phyloP scores from a whole-genome alignment of 2,329 filamentous ascomycete genomes.

The Fusarium vanettenii region DNA sequence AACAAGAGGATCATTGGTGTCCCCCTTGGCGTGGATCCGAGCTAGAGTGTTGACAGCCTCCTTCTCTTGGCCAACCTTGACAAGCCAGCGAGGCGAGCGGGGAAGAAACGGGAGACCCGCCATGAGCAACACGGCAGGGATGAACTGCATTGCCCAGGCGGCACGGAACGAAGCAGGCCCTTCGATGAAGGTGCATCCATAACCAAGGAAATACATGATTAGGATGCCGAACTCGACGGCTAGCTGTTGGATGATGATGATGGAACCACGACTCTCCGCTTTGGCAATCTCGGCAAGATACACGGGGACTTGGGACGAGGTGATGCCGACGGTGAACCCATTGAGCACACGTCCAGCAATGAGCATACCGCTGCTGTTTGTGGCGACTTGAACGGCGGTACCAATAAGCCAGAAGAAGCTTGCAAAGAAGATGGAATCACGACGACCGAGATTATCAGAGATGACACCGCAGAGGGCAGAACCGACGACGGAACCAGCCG shows the following conservation, averaged over 20 bases:
- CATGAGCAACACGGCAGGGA: background rate
- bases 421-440: constrained; percentile 60
- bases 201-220: constrained; percentile 60
- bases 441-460: constrained; percentile 60
- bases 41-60: background rate
- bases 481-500: constrained; percentile 61
- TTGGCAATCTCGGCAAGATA: constrained; percentile 71
- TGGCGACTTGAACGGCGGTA: constrained; percentile 29
- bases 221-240: constrained; percentile 48
- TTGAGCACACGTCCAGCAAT: constrained; percentile 68
- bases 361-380: constrained; percentile 55
- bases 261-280: constrained; percentile 66
- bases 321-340: constrained; percentile 71
- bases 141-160: constrained; percentile 6
- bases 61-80: background rate
- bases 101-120: background rate
- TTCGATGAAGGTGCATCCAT: constrained; percentile 61
- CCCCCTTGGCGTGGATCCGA: background rate
- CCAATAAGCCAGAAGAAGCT: constrained; percentile 59
- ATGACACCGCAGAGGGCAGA: constrained; percentile 58
- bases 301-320: constrained; percentile 71
- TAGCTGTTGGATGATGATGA: constrained; percentile 77
- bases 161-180: background rate
- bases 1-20: background rate
- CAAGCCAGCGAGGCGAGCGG: constrained; percentile 7